Percentiles rank a stretch among this genome's conserved stretches.
Conservation (phyloP, 352 stramenopile species). For the Nothophytophthora sp. region DNA sequence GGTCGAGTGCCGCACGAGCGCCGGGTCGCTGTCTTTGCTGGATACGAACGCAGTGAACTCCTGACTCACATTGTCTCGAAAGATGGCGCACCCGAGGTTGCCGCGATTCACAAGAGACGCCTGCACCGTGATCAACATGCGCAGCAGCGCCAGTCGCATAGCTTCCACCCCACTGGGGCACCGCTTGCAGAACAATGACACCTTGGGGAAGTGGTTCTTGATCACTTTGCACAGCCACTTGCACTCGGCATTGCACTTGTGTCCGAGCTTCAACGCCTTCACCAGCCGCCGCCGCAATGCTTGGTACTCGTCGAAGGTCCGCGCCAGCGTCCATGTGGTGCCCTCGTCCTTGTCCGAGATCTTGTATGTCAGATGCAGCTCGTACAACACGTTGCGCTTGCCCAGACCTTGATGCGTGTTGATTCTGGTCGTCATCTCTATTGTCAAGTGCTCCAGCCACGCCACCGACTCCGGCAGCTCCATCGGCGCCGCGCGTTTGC, state of each 20-base stretch:
- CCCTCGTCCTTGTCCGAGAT: conserved; percentile 20
- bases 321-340: conserved; percentile 28
- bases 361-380: conserved; percentile 34
- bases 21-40: conserved; percentile 11
- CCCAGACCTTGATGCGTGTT: conserved; percentile 13
- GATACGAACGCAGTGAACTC: conserved; percentile 29
- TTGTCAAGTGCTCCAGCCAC: conserved; percentile 29
- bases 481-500: conserved; percentile 3
- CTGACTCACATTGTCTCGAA: conserved; percentile 30
- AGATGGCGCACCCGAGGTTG: conserved; percentile 30
- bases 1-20: conserved; percentile 1
- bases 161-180: conserved; percentile 27
- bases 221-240: conserved; percentile 58
- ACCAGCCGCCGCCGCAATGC: conserved; percentile 40
- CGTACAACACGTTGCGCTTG: conserved; percentile 28
- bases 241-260: conserved; percentile 61
- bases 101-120: conserved; percentile 34
- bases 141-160: conserved; percentile 24
- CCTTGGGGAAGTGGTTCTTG: conserved; percentile 53
- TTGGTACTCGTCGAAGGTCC: conserved; percentile 43
- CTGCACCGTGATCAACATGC: conserved; percentile 37
- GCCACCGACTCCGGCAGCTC: conserved; percentile 28
- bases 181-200: conserved; percentile 31
- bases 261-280: conserved; percentile 40
- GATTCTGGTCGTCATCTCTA: conserved; percentile 27